Evolutionary conservation across 139 green algal genomes (phyloP), one percentile per base, ranked within the genome.

Genomic region (Chlamydomonas eustigma): DNA sequence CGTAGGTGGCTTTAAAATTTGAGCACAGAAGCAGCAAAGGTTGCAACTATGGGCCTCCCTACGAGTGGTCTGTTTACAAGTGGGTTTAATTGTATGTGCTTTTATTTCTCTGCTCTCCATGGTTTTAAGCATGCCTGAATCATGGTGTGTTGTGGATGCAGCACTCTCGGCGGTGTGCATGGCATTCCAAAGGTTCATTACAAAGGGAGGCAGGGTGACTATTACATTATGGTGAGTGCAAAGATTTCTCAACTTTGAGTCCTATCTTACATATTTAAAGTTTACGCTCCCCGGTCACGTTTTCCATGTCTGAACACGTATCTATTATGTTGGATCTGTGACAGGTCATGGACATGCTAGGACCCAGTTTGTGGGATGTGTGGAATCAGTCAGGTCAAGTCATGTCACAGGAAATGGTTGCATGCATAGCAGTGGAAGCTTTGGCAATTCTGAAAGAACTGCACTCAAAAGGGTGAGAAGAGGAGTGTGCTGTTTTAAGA

Each of bases 1-100:
- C 36, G 71, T 85, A 98, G 86, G 87, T 98, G 3, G 96, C 96
- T 0, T 85, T 99, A 1, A 99, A 99, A 78, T 95, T 99, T 78
- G 96, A 99, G 88, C 96, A 99, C 83, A 86, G 91, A 32, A 97
- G 78, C 75, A 97, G 92, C 83, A 99, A 99, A 76, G 96, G 96
- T 25, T 99, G 96, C 82, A 96, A 51, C 75, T 97, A 97, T 83
- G 96, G 96, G 0, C 94, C 96, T 1, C 96, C 96, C 0, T 99
- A 97, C 71, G 96, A 99, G 90, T 99, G 96, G 95, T 93, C 87
- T 39, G 94, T 99, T 33, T 99, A 99, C 83, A 88, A 88, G 91
- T 63, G 30, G 35, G 68, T 58, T n/a, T n/a, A n/a, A n/a, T n/a
- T n/a, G n/a, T n/a, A n/a, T n/a, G n/a, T n/a, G n/a, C n/a, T n/a